Conservation (phyloP, 768 basidiomycete genomes). For the Hygrophoropsis aurantiaca region DNA sequence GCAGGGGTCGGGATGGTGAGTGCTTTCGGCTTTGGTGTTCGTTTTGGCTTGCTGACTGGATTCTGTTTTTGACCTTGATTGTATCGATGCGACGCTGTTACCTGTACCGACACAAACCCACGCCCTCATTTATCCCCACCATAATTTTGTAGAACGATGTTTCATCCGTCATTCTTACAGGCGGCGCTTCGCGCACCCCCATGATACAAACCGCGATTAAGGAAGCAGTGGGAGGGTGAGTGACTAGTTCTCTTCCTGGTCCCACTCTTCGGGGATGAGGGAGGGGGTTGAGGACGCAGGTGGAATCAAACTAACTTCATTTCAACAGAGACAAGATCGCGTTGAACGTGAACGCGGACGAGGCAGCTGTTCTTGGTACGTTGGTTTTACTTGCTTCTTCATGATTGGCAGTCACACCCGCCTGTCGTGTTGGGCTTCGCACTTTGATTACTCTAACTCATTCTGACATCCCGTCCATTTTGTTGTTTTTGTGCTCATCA, state of each 20-base stretch:
- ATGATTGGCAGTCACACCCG: no score
- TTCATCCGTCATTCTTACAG: slow-evolving; percentile 88
- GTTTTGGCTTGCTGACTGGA: no score
- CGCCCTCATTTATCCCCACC: background rate
- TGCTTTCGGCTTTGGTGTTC: no score
- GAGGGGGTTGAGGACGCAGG: no score
- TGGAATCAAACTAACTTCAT: background rate
- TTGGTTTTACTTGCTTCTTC: no score
- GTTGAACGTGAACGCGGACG: slow-evolving; percentile 94
- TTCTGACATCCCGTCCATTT: no score
- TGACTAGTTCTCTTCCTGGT: slow-evolving; percentile 15
- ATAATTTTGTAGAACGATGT: slow-evolving; percentile 60
- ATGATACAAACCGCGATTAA: slow-evolving; percentile 87
- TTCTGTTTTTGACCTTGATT: no score
- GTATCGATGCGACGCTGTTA: no score
- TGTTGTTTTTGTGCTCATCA: no score
- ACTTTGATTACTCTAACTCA: slow-evolving; percentile 3
- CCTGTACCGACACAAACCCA: background rate
- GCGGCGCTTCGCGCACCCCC: slow-evolving; percentile 86
- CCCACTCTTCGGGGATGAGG: no score
- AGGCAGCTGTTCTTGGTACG: slow-evolving; percentile 85
- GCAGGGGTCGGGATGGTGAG: slow-evolving; percentile 69
- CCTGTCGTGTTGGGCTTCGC: background rate
- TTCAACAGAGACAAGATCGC: slow-evolving; percentile 73
- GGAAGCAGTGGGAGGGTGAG: slow-evolving; percentile 75